Conservation (phyloP, 2,329 filamentous ascomycete species). For the Cadophora gregata region DNA sequence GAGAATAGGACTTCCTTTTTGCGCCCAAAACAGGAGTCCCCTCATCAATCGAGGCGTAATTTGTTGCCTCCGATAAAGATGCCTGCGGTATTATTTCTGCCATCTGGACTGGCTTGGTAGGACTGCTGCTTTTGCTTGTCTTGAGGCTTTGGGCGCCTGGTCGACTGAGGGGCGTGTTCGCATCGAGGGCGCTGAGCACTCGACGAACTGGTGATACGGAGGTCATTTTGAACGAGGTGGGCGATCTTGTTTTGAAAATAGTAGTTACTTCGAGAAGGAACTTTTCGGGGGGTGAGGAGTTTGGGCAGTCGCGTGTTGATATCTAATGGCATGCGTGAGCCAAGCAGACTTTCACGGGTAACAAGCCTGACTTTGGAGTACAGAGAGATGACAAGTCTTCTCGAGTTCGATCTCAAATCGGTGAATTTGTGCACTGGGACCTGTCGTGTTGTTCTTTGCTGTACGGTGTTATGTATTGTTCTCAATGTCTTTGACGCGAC, state of each 20-base stretch:
- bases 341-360: not conserved
- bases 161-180: slow-evolving; percentile 27
- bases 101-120: slow-evolving; percentile 11
- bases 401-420: not conserved
- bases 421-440: not conserved
- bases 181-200: slow-evolving; percentile 71
- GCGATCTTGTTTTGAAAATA: not conserved
- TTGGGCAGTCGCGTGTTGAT: slow-evolving; percentile 10
- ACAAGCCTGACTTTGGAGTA: slow-evolving; percentile 1
- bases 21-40: slow-evolving; percentile 1
- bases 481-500: not conserved
- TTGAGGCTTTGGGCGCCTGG: slow-evolving; percentile 4
- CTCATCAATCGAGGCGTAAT: not conserved
- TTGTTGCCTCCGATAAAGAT: slow-evolving; percentile 1
- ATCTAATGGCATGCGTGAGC: slow-evolving; percentile 1
- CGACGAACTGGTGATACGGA: slow-evolving; percentile 27
- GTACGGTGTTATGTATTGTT: not conserved
- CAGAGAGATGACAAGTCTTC: not conserved
- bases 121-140: slow-evolving; percentile 17
- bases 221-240: slow-evolving; percentile 2
- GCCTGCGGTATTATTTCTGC: slow-evolving; percentile 9
- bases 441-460: not conserved
- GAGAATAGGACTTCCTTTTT: slow-evolving; percentile 11
- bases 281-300: not conserved
- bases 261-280: not conserved